Percentiles rank a stretch among this genome's conserved stretches.
These are phyloP conservation scores for Nicotiana knightiana DNA, from an alignment of 257 asterid genomes.

Conservation along the genomic window DNA sequence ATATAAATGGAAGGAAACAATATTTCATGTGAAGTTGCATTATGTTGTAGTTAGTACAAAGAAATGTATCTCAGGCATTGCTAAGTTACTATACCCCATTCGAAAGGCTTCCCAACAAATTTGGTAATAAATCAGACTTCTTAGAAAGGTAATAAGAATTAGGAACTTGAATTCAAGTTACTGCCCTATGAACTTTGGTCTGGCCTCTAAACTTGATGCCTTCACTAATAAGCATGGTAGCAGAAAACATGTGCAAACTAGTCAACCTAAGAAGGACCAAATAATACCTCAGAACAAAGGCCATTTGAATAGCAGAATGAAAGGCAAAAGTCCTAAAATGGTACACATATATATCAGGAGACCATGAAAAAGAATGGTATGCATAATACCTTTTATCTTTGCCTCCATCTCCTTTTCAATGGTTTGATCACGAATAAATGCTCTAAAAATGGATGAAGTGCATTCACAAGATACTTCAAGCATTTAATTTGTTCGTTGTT, in stretches of 20 bases:
- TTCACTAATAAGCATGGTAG: neutral
- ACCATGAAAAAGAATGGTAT: neutral
- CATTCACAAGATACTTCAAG: conserved; percentile 26
- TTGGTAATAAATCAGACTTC: neutral
- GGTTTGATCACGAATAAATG: conserved; percentile 34
- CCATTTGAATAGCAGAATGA: neutral
- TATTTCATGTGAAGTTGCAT: neutral
- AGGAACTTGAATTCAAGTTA: neutral
- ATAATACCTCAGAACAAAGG: neutral
- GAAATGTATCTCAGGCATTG: neutral
- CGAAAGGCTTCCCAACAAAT: neutral
- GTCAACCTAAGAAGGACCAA: neutral
- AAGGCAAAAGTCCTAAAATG: neutral
- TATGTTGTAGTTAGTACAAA: neutral
- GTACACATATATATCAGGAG: neutral
- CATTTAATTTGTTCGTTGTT: conserved; percentile 11
- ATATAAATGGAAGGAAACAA: neutral
- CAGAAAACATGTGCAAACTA: neutral
- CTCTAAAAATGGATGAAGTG: conserved; percentile 33
- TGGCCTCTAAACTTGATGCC: neutral
- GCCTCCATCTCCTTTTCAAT: conserved; percentile 47
- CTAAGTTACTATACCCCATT: neutral
- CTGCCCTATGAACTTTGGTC: neutral
- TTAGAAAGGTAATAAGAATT: conserved; percentile 1
- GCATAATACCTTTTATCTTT: conserved; percentile 36